Evolutionary conservation across 805 yeast genomes (phyloP), one percentile per base, ranked within the genome.

Genomic region (Lachancea meyersii): DNA sequence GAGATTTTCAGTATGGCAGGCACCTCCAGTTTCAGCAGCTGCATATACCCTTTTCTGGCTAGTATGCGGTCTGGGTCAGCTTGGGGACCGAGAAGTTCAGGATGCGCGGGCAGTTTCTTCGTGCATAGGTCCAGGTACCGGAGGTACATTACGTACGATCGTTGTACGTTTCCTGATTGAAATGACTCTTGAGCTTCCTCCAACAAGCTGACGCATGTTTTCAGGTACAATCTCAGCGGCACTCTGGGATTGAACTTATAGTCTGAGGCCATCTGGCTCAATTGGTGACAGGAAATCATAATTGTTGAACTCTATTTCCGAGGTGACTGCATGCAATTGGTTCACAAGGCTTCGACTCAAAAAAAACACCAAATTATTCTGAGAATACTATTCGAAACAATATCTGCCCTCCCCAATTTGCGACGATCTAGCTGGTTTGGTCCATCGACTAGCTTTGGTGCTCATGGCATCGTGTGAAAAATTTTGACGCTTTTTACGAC

Each of bases 131-230:
- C 85, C 18, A 80, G 71, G 50, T 76, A 80, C 43, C 88, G 61
- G 35, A 74, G 62, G 52, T 79, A 79, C 42, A 78, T 61, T 23
- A 77, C 59, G 52, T 73, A 82, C 0, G 86, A 76, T 45, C 73
- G 75, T 32, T 69, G 71, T 32, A 63, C 54, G 22, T 72, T 65
- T 13, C 67, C 64, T 33, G 70, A 75, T 17, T 60, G 56, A 16
- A 48, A 44, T 24, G 43, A 57, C 52, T 31, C 48, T 52, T 77
- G 63, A 56, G 80, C 57, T 64, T 69, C 48, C 63, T 62, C 51
- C 72, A 64, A 14, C 70, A 71, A 35, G 61, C 67, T 40, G 73
- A 78, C 37, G 43, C 66, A 60, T 38, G 80, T 72, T 43, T 80
- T 71, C 23, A 80, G 52, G 72, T 86, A 80, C 18, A 74, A 60